A percentile compares a stretch with the other conserved stretches of the same genome.
Evolutionary conservation across 2,329 filamentous ascomycete genomes (phyloP).

Genomic region (Didymella arachidicola): DNA sequence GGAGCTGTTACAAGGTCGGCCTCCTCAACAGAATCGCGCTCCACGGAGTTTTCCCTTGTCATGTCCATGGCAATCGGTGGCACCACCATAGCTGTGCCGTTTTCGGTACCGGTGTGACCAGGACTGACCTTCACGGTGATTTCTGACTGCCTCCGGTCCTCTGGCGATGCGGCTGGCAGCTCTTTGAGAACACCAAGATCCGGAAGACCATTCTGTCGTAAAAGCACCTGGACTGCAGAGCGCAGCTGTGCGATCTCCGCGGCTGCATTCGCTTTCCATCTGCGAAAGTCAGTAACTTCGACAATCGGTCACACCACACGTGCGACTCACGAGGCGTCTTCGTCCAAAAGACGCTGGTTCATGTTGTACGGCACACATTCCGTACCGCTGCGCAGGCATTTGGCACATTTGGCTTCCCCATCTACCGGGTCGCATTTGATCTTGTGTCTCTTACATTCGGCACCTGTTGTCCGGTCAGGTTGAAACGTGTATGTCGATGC

Average conservation of each 20-base stretch:
- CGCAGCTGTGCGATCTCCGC: constrained; percentile 37
- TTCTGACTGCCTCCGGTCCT: constrained; percentile 16
- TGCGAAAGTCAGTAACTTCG: constrained; percentile 13
- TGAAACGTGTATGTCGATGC: not conserved
- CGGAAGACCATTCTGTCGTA: constrained; percentile 39
- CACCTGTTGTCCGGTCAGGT: constrained; percentile 29
- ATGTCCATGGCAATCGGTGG: constrained; percentile 48
- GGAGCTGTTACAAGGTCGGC: constrained; percentile 41
- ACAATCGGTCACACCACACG: not conserved
- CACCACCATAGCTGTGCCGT: constrained; percentile 35
- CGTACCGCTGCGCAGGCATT: constrained; percentile 61
- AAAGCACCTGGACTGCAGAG: constrained; percentile 38
- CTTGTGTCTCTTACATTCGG: constrained; percentile 48
- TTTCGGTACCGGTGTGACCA: constrained; percentile 36
- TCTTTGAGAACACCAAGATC: constrained; percentile 28
- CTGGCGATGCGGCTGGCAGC: constrained; percentile 24
- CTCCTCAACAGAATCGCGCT: constrained; percentile 40
- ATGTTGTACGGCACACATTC: constrained; percentile 78
- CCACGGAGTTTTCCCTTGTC: constrained; percentile 45
- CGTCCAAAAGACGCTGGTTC: constrained; percentile 44
- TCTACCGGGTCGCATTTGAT: constrained; percentile 46
- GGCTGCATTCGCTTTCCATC: constrained; percentile 45
- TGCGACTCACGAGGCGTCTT: constrained; percentile 42
- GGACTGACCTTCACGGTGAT: constrained; percentile 30
- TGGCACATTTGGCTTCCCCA: constrained; percentile 44